Evolutionary conservation across 1,284 basidiomycete genomes (phyloP).

Genomic region (Inonotus hispidus): DNA sequence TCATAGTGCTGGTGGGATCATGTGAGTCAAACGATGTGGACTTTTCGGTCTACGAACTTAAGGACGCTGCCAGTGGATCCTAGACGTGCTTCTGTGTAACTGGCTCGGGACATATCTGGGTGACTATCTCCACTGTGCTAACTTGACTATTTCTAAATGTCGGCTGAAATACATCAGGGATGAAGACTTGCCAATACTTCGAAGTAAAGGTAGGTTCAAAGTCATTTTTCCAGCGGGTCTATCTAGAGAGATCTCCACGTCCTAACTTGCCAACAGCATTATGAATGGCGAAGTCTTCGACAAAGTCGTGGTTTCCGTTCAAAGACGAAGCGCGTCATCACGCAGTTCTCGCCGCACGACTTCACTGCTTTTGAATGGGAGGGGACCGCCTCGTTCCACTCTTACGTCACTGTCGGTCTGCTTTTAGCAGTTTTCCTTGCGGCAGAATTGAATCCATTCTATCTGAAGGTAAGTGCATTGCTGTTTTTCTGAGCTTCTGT

Average conservation of each 20-base stretch:
- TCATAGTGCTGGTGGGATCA: slow-evolving; percentile 84
- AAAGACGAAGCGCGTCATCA: slow-evolving; percentile 71
- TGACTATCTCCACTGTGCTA: slow-evolving; percentile 26
- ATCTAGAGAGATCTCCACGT: slow-evolving; percentile 16
- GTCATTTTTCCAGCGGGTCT: not conserved
- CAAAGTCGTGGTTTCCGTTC: slow-evolving; percentile 69
- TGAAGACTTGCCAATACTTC: slow-evolving; percentile 80
- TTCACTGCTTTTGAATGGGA: slow-evolving; percentile 87
- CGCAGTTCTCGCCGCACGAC: slow-evolving; percentile 79
- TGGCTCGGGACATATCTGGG: slow-evolving; percentile 81
- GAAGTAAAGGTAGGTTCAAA: slow-evolving; percentile 69
- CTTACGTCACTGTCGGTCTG: slow-evolving; percentile 70
- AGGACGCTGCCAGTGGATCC: slow-evolving; percentile 55
- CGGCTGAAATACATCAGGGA: slow-evolving; percentile 43
- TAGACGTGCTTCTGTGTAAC: slow-evolving; percentile 81
- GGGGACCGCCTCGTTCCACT: slow-evolving; percentile 67
- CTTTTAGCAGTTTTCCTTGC: slow-evolving; percentile 75
- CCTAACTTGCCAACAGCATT: slow-evolving; percentile 46
- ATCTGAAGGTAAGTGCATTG: slow-evolving; percentile 54
- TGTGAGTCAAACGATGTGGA: slow-evolving; percentile 40
- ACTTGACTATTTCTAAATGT: slow-evolving; percentile 15
- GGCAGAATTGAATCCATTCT: slow-evolving; percentile 80
- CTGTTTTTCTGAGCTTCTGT: not conserved
- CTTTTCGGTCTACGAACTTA: slow-evolving; percentile 14
- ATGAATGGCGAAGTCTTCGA: slow-evolving; percentile 77